Base-by-base conservation (phyloP, 1,284 basidiomycete genomes). In the Cryptococcus jaspeensis region DNA sequence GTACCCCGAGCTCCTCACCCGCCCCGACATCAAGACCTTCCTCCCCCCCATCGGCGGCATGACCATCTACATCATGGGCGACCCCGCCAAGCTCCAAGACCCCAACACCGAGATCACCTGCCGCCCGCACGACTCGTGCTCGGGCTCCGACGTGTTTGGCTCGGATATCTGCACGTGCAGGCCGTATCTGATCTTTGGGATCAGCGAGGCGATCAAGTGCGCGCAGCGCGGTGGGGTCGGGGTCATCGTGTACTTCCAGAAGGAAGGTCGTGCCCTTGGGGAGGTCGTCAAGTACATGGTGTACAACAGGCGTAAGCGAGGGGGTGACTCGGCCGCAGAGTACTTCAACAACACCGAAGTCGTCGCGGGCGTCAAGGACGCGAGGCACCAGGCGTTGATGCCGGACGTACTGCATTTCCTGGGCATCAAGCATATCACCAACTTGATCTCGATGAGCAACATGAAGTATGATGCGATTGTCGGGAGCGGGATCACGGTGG, bases 391-490 rank as follows among this genome's bases (percentile, higher is more conserved):
- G 74, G 90, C 88, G 1, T 81, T 97, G 58, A 96, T 97, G 93
- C 94, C 94, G 2, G 94, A 98, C 73, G 87, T 96, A 2, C 80
- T 98, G 49, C 90, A 92, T 75, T 95, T 91, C 89, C 78, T 95
- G n/a, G 92, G 92, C 0, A 88, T 95, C 72, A 86, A 76, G 75
- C 90, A 90, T 81, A 87, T 96, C 55, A 86, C 91, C 75, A 87
- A 87, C 73, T 86, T 96, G 85, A 86, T 95, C 52, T 89, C 87
- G 23, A 96, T 97, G 94, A 64, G 58, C 46, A 73, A 72, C 72
- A 88, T 90, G 87, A 96, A 96, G 84, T 92, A 96, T 80, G 85
- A 95, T 65, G 91, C 93, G 8, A 92, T 95, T 53, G 88, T 95
- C 50, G 82, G 86, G 61, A 87, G 86, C 9, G 94, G 93, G 0